These are phyloP conservation scores for Aspergillus novofumigatus DNA, from an alignment of 2,329 filamentous ascomycete species.

Conservation along the genomic window DNA sequence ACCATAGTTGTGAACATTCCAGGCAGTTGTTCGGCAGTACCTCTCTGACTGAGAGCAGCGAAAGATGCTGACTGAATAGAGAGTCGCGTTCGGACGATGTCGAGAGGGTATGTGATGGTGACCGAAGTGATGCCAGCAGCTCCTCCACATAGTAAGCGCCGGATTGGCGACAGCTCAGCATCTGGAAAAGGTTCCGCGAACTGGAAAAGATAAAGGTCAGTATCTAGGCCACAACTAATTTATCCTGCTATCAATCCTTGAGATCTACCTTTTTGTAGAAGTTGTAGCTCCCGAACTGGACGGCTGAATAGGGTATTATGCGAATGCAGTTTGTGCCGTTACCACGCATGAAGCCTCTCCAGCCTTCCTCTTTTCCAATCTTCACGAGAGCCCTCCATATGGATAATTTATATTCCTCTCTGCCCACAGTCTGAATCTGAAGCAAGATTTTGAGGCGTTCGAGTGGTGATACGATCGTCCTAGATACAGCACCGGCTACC, in stretches of 20 bases:
- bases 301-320: slow-evolving; percentile 95
- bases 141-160: slow-evolving; percentile 83
- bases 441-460: slow-evolving; percentile 97
- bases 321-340: slow-evolving; percentile 98
- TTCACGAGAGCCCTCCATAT: slow-evolving; percentile 84
- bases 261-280: slow-evolving; percentile 81
- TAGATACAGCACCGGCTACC: slow-evolving; percentile 91
- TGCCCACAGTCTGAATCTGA: slow-evolving; percentile 85
- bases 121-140: slow-evolving; percentile 93
- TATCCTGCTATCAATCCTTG: not conserved
- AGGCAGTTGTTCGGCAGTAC: slow-evolving; percentile 61
- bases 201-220: slow-evolving; percentile 29
- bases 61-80: slow-evolving; percentile 99
- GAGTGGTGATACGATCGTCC: slow-evolving; percentile 92
- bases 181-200: slow-evolving; percentile 75
- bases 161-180: slow-evolving; percentile 66
- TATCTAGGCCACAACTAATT: slow-evolving; percentile 8
- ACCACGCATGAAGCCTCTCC: slow-evolving; percentile 94
- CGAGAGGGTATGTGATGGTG: slow-evolving; percentile 89
- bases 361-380: slow-evolving; percentile 97
- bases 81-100: slow-evolving; percentile 91
- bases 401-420: slow-evolving; percentile 89
- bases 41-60: slow-evolving; percentile 62
- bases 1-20: slow-evolving; percentile 87
- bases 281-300: slow-evolving; percentile 97